Evolutionary conservation across 768 basidiomycete genomes (phyloP), one percentile per base, ranked within the genome.

Genomic region (Ramaria sp.): DNA sequence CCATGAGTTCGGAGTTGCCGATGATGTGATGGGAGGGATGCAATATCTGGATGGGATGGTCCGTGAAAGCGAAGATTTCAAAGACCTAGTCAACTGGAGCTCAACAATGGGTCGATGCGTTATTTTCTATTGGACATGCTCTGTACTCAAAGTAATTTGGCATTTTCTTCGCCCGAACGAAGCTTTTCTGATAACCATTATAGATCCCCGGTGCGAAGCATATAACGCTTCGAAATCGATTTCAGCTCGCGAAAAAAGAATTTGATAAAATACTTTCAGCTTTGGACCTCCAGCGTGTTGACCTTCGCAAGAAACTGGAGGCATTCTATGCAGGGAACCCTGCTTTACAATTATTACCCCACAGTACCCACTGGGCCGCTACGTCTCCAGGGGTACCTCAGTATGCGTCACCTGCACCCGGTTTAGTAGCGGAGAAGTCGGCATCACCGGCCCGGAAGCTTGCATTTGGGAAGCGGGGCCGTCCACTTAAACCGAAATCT

Each of bases 41-140:
- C 43, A 19, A 27, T 49, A 30, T 57, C 45, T 57, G 48, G 46
- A 57, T 15, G 20, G 37, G 39, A 34, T 37, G 24, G 48, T 57
- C 13, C 47, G 31, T 17, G 31, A 57, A 57, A 50, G 27, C 13
- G 55, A 47, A 27, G 34, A 15, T 13, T 37, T 57, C 12, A 57
- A 47, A 11, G 34, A 57, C n/a, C 10, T 57, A 12, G 55, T 57
- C 11, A 41, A 57, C 47, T 57, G 55, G 55, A 22, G 48, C 31
- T 48, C 55, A 3, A 34, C 55, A 33, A 15, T 57, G 22, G 55
- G 55, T 19, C 30, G 48, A 20, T 57, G 55, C 37, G 34, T 34
- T 37, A 33, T 57, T 34, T 57, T 57, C 22, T 57, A 57, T 31
- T 57, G 55, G 55, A 57, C 55, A 7, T 57, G 55, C 31, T 57